Evolutionary conservation across 371 early-diverging fungal species (phyloP).

Genomic region (Circinella minor): DNA sequence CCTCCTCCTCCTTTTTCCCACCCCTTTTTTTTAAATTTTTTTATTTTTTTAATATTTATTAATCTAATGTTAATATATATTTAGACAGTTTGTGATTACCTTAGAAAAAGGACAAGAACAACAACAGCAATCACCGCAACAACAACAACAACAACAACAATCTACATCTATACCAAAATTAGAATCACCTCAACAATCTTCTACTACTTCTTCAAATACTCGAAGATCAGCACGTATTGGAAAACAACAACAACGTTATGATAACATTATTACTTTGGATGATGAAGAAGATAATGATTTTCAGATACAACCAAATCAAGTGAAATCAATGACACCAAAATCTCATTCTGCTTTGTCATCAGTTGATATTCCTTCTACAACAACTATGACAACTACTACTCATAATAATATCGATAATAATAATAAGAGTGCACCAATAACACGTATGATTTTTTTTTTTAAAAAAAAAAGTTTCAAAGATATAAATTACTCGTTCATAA

Average conservation of each 20-base stretch:
- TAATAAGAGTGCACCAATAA: neutral
- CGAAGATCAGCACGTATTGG: conserved; percentile 9
- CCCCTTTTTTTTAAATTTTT: neutral
- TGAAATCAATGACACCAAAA: neutral
- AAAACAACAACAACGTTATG: conserved; percentile 1
- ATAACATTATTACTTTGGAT: neutral
- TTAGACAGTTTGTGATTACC: neutral
- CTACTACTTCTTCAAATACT: neutral
- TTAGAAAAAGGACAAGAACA: neutral
- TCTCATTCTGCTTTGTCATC: conserved; percentile 10
- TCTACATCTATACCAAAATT: neutral
- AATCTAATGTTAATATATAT: neutral
- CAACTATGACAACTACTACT: neutral
- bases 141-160: neutral
- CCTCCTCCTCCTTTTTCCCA: too few relatives aligned
- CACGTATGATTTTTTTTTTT: neutral
- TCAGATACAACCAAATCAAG: neutral
- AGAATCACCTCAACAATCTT: neutral
- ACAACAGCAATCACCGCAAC: neutral
- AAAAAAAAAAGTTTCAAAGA: neutral
- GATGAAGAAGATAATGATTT: neutral
- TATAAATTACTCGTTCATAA: too few relatives aligned
- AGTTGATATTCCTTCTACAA: neutral
- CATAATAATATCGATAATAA: neutral
- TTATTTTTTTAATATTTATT: neutral